Evolutionary conservation across 192 early-diverging fungal genomes (phyloP), one percentile per base, ranked within the genome.

Genomic region (Lobosporangium transversale): DNA sequence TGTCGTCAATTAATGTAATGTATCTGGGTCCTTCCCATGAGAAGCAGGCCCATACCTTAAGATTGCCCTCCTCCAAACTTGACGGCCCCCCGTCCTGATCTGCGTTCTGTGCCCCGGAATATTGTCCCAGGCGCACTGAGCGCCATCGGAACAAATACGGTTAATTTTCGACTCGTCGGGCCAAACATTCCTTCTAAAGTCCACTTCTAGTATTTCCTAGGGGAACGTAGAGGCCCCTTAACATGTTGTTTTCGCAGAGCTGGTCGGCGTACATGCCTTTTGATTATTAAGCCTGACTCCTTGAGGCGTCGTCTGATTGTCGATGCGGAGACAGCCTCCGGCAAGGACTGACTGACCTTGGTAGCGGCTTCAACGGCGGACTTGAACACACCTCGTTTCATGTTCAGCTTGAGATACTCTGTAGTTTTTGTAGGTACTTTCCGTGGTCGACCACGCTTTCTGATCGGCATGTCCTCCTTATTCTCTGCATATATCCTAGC

Each of bases 141-240:
- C 2, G n/a, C 61, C 60, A 23, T 75, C 62, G 1, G 56, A 75
- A 33, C 62, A 45, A 29, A 75, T 42, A 2, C 49, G 5, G 58
- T 75, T 75, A 18, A 75, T 60, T 47, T 75, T 75, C 24, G 27
- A 58, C 69, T 75, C 62, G 31, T 65, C 57, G 4, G 59, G 35
- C 24, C 24, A 68, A 4, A 65, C 44, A 48, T 40, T 17, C 64
- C 64, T 1, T 78, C 63, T 20, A 31, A 58, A 2, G 65, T 69
- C 75, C 66, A 79, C 44, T 79, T 49, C 17, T 21, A 1, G 7
- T 69, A 68, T 44, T 69, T 64, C 20, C 55, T 21, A 17, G 48
- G 55, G 27, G 68, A 68, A 11, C 44, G 50, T 11, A 68, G 30
- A 1, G 44, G 35, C 7, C 24, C 45, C 10, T 31, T n/a, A 14